Base-by-base conservation (phyloP, 169 alveolate species). In the Neospora caninum region DNA sequence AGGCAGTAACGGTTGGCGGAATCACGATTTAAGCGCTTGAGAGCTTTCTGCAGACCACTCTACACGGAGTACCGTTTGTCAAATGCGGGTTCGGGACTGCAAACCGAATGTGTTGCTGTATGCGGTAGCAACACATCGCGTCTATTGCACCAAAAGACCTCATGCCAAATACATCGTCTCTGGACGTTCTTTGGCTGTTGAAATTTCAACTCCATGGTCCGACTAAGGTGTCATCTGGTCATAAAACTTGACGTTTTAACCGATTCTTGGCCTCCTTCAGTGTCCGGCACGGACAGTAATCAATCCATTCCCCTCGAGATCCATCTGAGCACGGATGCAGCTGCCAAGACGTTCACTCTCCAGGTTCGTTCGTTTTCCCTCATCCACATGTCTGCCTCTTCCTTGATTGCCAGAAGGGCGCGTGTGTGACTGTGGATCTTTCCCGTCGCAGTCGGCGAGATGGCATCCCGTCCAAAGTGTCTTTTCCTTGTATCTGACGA, bases 381-480 rank as follows among this genome's bases (percentile, higher is more conserved):
- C 53, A 45, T 0, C 88, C 34, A 27, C n/a, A 25, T 27, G 34
- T 64, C 34, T 34, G 41, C 34, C 87, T 0, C 27, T 29, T 22
- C 13, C 41, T 78, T 7, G 0, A 16, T 78, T 22, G 27, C 34
- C n/a, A 20, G 27, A 98, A 98, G 97, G 99, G 99, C 95, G 99
- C 99, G 95, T 98, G 99, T 94, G 99, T 49, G 58, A 49, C 58
- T 49, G 58, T 13, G 27, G 58, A 49, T 22, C 9, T 49, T 49
- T 13, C 0, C 9, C 58, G 58, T 1, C 58, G 58, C 58, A 49
- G 58, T 49, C 58, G 18, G 58, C 58, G 58, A 49, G 18, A 13
- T 49, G 58, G 18, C 58, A 49, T 22, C 58, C 58, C 58, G 58
- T 49, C 58, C n/a, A 49, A 22, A 49, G 58, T 49, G 58, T n/a